Evolutionary conservation across 106 monocot species (phyloP), one percentile per base, ranked within the genome.

Genomic region (Amphibolis antarctica): DNA sequence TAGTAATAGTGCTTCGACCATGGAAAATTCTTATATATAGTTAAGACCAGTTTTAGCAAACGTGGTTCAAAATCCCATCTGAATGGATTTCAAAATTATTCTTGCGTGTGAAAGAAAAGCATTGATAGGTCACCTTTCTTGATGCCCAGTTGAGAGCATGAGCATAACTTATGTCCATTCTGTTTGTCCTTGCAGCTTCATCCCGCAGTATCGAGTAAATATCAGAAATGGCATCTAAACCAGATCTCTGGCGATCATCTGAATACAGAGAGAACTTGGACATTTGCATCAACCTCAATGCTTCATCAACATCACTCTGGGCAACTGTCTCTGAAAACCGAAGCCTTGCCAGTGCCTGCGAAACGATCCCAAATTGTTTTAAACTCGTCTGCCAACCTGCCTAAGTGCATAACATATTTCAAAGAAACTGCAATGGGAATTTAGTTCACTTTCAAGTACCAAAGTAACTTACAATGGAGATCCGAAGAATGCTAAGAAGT

Each of bases 291-390:
- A 96, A 52, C 17, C 96, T 77, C 68, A 96, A 62, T 51, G 96
- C 96, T 71, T 96, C 96, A 55, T 96, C 96, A 0, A 96, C 86
- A 73, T 96, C 96, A 78, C 96, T 96, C 69, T 96, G 96, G 36
- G 84, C 86, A 42, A 96, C 90, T 20, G 77, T 75, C 69, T 78
- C 84, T 43, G 96, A 90, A 77, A 96, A 96, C 12, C 96, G 66
- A 55, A 96, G 96, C 69, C 96, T 84, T 63, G 96, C 96, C 72
- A 96, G 55, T 47, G 96, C 89, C 96, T 96, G 74, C 11, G 72
- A 65, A 27, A 28, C 25, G 12, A 74, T 54, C 20, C 27, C 59
- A 28, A 36, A 36, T 36, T 7, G 7, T 36, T 36, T 36, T 36
- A 7, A 4, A 36, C 7, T 36, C 36, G 36, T 36, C 36, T 36